Evolutionary conservation across 495 filamentous ascomycete genomes (phyloP).

Genomic region (Penicillium silybi): DNA sequence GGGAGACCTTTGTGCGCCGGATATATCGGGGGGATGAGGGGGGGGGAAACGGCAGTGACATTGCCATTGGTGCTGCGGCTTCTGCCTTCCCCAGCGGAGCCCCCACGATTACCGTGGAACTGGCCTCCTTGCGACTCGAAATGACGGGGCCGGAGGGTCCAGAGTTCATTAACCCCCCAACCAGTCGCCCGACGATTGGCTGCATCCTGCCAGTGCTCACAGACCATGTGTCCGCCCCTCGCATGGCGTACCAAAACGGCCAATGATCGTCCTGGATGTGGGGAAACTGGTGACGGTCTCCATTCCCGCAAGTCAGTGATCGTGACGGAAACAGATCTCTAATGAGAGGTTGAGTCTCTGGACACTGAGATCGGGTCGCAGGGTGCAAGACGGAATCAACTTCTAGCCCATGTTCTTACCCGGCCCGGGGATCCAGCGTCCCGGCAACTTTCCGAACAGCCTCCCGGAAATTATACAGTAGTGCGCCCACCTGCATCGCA

Average conservation of each 20-base stretch:
- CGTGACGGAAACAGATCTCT: not conserved
- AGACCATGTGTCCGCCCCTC: slow-evolving; percentile 27
- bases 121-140: slow-evolving; percentile 6
- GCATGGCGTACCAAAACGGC: slow-evolving; percentile 19
- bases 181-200: not conserved
- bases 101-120: slow-evolving; percentile 11
- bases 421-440: not conserved
- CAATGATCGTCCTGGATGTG: slow-evolving; percentile 15
- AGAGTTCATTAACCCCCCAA: not conserved
- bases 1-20: slow-evolving; percentile 1
- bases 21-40: slow-evolving; percentile 8
- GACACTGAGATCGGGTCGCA: not conserved
- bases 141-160: not conserved
- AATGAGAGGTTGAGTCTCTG: no score
- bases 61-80: not conserved
- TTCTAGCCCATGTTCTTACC: not conserved
- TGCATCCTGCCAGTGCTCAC: slow-evolving; percentile 5
- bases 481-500: not conserved
- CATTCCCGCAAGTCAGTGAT: not conserved
- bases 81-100: slow-evolving; percentile 7
- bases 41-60: not conserved
- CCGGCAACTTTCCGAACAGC: not conserved
- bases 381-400: not conserved
- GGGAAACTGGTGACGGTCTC: slow-evolving; percentile 16
- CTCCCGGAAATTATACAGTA: not conserved